phyloP scores from a whole-genome alignment of 1,284 basidiomycete genomes.

The Trametes hirsuta region DNA sequence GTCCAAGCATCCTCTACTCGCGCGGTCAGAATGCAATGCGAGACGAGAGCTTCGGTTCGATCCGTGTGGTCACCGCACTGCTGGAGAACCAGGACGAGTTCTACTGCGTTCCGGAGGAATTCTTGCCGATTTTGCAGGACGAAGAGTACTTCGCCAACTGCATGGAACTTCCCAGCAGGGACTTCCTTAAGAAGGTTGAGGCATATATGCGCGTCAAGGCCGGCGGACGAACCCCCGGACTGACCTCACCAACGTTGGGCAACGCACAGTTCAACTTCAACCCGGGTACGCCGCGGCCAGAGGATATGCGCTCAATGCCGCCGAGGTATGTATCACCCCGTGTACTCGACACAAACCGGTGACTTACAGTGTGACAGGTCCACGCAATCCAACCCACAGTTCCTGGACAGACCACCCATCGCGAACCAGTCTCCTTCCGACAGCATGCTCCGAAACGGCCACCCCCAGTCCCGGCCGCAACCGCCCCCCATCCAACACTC shows the following conservation, averaged over 20 bases:
- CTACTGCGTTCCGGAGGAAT: conserved; percentile 87
- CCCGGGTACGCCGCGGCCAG: conserved; percentile 29
- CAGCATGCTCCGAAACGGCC: conserved; percentile 44
- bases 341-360: background rate
- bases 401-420: conserved; percentile 40
- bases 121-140: conserved; percentile 80
- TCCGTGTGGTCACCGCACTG: conserved; percentile 82
- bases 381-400: conserved; percentile 34
- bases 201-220: conserved; percentile 65
- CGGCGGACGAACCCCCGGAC: conserved; percentile 43
- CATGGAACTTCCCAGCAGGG: conserved; percentile 84
- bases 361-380: conserved; percentile 16
- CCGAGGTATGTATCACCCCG: conserved; percentile 28
- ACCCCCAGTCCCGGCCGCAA: conserved; percentile 39
- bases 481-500: conserved; percentile 45
- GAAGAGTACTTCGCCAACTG: conserved; percentile 85
- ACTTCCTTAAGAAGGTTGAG: conserved; percentile 89
- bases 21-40: conserved; percentile 85
- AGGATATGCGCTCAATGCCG: conserved; percentile 34
- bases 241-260: conserved; percentile 40
- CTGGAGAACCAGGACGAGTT: conserved; percentile 96
- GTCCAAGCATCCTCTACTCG: conserved; percentile 92
- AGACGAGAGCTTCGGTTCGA: conserved; percentile 94
- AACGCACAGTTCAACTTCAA: conserved; percentile 36
- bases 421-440: conserved; percentile 42